Evolutionary conservation across 1,139 yeast genomes (phyloP), one percentile per base, ranked within the genome.

Genomic region (Citeromyces hawaiiensis): DNA sequence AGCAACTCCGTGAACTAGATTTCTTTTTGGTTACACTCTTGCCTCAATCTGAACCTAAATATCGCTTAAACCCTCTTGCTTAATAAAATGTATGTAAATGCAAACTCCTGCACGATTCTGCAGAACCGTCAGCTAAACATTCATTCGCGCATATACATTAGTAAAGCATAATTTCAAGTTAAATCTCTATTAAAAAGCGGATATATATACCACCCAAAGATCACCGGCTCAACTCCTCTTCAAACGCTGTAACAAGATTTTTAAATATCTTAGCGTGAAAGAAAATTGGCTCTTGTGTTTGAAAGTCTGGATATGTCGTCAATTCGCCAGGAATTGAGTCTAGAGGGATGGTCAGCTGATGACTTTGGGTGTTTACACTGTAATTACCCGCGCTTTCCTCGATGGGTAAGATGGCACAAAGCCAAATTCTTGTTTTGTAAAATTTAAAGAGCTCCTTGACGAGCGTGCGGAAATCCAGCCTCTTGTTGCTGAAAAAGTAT

Each of bases 391-490:
- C 54, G 15, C 53, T 47, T 31, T 49, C 51, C 35, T 60, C 64
- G 11, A 54, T 47, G 11, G 64, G 63, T 34, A 68, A 61, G 17
- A 88, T 87, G 0, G 97, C 96, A 64, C 96, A 88, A 60, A 88
- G 70, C 98, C 98, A 93, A 51, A 91, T 91, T 56, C 98, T 73
- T 0, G 98, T 91, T 62, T 91, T 91, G 68, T 87, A 91, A 45
- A 87, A 82, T 52, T 91, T 83, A 68, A 91, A 91, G 44, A 91
- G 65, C 53, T 91, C 97, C 49, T 91, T 83, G 45, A 91, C 93
- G 49, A 93, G 70, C 23, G 83, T 93, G 49, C 98, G 70, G 58
- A 91, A 91, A 58, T 91, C 98, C 44, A 91, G 77, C 49, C 97
- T 69, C 55, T 83, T 83, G 48, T 77, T 73, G 41, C 83, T 79